Percentiles rank a stretch among this genome's conserved stretches.
Conservation (phyloP, 331 rosid species). For the Malus hybrid region DNA sequence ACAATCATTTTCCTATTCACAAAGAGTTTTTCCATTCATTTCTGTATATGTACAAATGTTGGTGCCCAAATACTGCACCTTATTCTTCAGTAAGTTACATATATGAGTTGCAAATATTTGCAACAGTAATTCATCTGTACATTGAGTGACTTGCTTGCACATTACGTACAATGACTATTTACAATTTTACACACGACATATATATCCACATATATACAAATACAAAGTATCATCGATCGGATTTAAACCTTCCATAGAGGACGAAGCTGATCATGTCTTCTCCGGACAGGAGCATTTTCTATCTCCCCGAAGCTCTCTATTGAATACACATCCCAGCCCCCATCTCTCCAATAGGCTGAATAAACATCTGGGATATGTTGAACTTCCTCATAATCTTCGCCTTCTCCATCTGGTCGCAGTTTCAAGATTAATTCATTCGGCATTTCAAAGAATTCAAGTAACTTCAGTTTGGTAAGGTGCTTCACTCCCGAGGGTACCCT, state of each 20-base stretch:
- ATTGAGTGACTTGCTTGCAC: background rate
- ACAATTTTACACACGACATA: too few species aligned
- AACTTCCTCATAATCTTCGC: background rate
- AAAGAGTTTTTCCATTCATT: too few species aligned
- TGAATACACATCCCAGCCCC: slow-evolving; percentile 7
- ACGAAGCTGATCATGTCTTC: slow-evolving; percentile 32
- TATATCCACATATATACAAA: too few species aligned
- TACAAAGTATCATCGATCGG: background rate
- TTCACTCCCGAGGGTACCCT: slow-evolving; percentile 19
- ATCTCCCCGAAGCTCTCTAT: slow-evolving; percentile 20
- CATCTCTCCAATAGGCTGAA: slow-evolving; percentile 9
- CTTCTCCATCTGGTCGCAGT: background rate
- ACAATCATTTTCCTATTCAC: too few species aligned
- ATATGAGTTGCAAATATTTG: background rate
- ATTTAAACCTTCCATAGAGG: slow-evolving; percentile 17
- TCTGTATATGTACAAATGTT: background rate
- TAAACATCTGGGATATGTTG: slow-evolving; percentile 3
- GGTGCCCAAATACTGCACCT: background rate
- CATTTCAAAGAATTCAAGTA: slow-evolving; percentile 6
- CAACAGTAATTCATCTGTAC: background rate
- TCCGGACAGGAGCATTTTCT: slow-evolving; percentile 22
- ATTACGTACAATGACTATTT: too few species aligned
- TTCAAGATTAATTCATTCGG: background rate
- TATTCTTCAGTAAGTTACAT: background rate
- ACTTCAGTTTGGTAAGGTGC: background rate